phyloP scores from a whole-genome alignment of 2,329 filamentous ascomycete species.

The Torrubiella hemipterigena region DNA sequence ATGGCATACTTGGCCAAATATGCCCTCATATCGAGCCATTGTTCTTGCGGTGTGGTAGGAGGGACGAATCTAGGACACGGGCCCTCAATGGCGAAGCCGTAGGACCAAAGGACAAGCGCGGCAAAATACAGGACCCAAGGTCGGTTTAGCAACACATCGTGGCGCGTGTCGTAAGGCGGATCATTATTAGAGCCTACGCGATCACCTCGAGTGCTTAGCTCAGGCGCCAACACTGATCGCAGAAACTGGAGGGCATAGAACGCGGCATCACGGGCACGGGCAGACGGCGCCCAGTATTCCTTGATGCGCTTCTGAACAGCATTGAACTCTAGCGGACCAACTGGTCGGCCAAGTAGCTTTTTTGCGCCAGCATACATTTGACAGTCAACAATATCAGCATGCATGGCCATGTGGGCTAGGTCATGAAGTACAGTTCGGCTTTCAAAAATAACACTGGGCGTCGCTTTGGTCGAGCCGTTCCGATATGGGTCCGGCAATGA shows the following conservation, averaged over 20 bases:
- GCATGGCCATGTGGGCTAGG: constrained; percentile 94
- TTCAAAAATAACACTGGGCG: constrained; percentile 60
- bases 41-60: constrained; percentile 50
- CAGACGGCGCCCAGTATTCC: constrained; percentile 78
- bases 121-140: constrained; percentile 96
- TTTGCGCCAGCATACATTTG: constrained; percentile 90
- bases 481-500: constrained; percentile 40
- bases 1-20: constrained; percentile 65
- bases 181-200: constrained; percentile 27
- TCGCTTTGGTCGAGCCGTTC: constrained; percentile 45
- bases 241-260: constrained; percentile 89
- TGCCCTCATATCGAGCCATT: constrained; percentile 64
- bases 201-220: constrained; percentile 20
- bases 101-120: constrained; percentile 85
- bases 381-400: constrained; percentile 93
- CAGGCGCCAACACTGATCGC: constrained; percentile 64
- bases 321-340: constrained; percentile 69
- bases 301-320: constrained; percentile 75
- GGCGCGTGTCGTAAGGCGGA: constrained; percentile 62
- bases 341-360: constrained; percentile 71
- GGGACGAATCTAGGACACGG: constrained; percentile 43
- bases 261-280: constrained; percentile 77
- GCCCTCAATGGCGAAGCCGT: constrained; percentile 83
- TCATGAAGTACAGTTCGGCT: constrained; percentile 83
- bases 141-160: constrained; percentile 81